These are phyloP conservation scores for Tetrapisispora fleetii DNA, from an alignment of 805 yeast genomes.

Conservation along the genomic window DNA sequence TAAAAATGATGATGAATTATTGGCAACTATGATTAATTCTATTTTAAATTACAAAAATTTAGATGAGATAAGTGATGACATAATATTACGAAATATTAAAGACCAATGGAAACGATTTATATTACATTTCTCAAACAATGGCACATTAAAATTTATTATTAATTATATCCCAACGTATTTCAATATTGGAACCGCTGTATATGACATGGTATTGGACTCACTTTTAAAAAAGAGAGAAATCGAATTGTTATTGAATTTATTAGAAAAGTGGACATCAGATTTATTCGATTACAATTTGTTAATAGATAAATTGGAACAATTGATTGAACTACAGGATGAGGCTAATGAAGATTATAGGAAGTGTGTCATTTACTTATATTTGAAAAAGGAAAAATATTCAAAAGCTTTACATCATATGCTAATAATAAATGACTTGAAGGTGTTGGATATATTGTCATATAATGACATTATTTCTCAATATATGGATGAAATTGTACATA, in stretches of 20 bases:
- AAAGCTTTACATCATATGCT: constrained; percentile 60
- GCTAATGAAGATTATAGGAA: constrained; percentile 29
- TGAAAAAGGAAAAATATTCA: constrained; percentile 46
- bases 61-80: constrained; percentile 12
- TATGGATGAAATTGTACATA: constrained; percentile 39
- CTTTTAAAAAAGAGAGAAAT: constrained; percentile 33
- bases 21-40: constrained; percentile 28
- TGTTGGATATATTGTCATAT: constrained; percentile 47
- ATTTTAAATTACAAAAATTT: not conserved
- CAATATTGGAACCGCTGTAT: constrained; percentile 33
- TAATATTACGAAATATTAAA: constrained; percentile 16
- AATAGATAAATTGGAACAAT: constrained; percentile 38
- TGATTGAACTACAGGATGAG: constrained; percentile 29
- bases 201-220: constrained; percentile 37
- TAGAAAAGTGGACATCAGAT: constrained; percentile 48
- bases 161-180: constrained; percentile 45
- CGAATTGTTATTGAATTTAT: constrained; percentile 33
- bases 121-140: constrained; percentile 39
- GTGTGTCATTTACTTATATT: constrained; percentile 43
- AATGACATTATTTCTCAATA: constrained; percentile 53
- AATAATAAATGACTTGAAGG: constrained; percentile 40
- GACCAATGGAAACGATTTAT: constrained; percentile 62
- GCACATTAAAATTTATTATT: constrained; percentile 39
- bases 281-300: constrained; percentile 41
- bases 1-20: constrained; percentile 43